Base-by-base conservation (phyloP, 2,329 filamentous ascomycete genomes). In the Calonectria pseudoturangicola region DNA sequence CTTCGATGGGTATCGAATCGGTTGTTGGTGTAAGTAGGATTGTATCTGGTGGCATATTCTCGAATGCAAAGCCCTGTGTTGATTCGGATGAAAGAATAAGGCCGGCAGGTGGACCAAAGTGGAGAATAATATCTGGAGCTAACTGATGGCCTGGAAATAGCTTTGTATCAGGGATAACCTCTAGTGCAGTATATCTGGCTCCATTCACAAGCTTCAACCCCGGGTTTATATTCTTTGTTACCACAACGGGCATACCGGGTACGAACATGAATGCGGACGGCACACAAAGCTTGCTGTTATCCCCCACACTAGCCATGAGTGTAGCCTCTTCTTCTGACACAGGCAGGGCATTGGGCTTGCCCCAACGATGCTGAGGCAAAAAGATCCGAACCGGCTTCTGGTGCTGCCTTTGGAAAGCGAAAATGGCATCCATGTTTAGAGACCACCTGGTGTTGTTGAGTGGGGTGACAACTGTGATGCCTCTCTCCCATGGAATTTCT, bases 31-130 rank as follows among this genome's bases (percentile, higher is more conserved):
- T 58, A 2, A 58, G 28, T 3, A 58, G 9, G 1, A 58, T 13
- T 7, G 18, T 58, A 7, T 9, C 30, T 36, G 9, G 51, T 33
- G 18, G 51, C 8, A 58, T 2, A 25, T n/a, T 18, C 1, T 58
- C 16, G 10, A 58, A 36, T 7, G 1, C 5, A 21, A 58, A 58
- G 15, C 3, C 10, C 4, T 21, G 1, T 2, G 30, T 58, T n/a
- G 25, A 28, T 27, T 45, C 25, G 1, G 10, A 47, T n/a, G 7
- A 4, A 0, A 47, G 39, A n/a, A 47, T 30, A 13, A 45, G 18
- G 5, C 16, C 47, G 2, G 63, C 33, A n/a, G 63, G 63, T 10
- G 63, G 62, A 9, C 62, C 28, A 18, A 65, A 65, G 27, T 65
- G 45, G 18, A 65, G 18, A 4, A 65, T 50, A 27, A 47, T 12